Evolutionary conservation across 345 rosid genomes (phyloP), one percentile per base, ranked within the genome.

Genomic region (Stellera chamaejasme): DNA sequence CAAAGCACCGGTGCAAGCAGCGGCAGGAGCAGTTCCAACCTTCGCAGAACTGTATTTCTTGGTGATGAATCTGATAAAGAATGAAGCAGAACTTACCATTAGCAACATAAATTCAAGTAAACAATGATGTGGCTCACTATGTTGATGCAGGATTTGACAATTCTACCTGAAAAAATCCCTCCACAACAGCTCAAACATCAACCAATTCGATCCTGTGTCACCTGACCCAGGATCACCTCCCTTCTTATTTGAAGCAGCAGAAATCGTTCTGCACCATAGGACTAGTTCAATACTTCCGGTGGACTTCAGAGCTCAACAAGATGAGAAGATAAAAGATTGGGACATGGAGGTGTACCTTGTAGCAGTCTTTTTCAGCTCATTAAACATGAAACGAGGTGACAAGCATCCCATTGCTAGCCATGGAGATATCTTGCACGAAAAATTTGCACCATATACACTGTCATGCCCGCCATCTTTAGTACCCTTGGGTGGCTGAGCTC

Each of bases 111-210:
- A 36, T 47, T 27, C 13, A 15, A 2, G 15, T 10, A 7, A 49
- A 23, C 7, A 39, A 43, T 5, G 12, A 49, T 56, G 14, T 5
- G 36, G 19, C 25, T 5, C 44, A 3, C 50, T 10, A 44, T 13
- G 42, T 27, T 39, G 3, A 28, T 36, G 14, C 25, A 13, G n/a
- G 48, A 48, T 32, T 42, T 9, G 53, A 64, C 27, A 43, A 60
- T 58, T 27, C 55, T 72, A 90, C 97, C 97, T 84, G 79, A 87
- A 90, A 82, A 90, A 90, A 84, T 90, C 97, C 85, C 97, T 84
- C 97, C 97, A 90, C 67, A 87, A 46, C 79, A 87, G 75, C 74
- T 90, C 95, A 62, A 74, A 84, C 84, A 79, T 76, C 76, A 87
- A 74, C 95, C 96, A 87, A 79, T 79, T 82, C 61, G 73, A 69